Conservation (phyloP, 441 rosid species). For the Dalechampia spathulata region DNA sequence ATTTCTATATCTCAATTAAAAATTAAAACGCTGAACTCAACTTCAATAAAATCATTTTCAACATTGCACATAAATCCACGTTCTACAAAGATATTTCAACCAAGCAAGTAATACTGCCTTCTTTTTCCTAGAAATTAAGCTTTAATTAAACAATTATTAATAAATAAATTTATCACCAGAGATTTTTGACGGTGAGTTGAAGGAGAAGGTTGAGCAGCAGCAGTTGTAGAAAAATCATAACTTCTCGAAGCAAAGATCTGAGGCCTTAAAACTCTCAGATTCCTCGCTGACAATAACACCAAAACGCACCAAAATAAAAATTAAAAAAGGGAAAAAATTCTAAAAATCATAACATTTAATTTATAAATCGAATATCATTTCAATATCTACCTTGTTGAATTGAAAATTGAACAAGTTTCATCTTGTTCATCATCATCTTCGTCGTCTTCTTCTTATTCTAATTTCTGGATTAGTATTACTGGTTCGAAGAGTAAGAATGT, state of each 20-base stretch:
- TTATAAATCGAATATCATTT: not conserved
- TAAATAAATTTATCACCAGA: no score
- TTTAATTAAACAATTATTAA: no score
- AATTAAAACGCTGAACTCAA: no score
- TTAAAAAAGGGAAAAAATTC: constrained; percentile 3
- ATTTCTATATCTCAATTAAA: no score
- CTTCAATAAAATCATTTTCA: no score
- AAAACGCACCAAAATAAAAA: constrained; percentile 1
- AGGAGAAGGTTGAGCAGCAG: constrained; percentile 40
- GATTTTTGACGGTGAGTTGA: constrained; percentile 28
- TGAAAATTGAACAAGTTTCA: constrained; percentile 35
- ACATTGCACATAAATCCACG: no score
- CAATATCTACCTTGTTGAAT: constrained; percentile 44
- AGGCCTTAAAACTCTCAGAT: constrained; percentile 40
- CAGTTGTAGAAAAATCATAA: constrained; percentile 33
- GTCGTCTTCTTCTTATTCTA: no score
- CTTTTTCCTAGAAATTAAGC: no score
- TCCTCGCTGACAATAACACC: constrained; percentile 29
- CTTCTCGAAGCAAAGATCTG: constrained; percentile 28
- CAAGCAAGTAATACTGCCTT: no score
- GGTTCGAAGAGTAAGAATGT: not conserved
- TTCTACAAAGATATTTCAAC: no score
- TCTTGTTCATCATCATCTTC: no score
- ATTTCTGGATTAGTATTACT: no score
- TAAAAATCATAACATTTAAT: not conserved